Evolutionary conservation across 352 stramenopile species (phyloP).

Genomic region (Phytophthora idaei): DNA sequence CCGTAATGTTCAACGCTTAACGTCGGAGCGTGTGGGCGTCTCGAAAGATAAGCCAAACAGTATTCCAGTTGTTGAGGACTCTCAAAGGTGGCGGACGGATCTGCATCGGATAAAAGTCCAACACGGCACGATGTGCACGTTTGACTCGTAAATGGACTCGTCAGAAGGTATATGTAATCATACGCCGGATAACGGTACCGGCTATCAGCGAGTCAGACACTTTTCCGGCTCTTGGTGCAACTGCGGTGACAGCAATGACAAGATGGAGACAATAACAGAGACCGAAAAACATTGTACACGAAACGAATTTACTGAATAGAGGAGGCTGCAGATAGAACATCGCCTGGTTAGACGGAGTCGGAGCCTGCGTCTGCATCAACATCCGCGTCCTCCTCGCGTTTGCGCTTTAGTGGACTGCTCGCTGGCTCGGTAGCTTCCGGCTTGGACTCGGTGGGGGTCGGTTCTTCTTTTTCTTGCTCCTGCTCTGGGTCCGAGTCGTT

Average conservation of each 20-base stretch:
- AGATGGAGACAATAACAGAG: constrained; percentile 18
- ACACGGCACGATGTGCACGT: neutral
- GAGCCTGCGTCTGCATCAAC: constrained; percentile 25
- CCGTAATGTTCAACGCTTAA: neutral
- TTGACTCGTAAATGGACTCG: neutral
- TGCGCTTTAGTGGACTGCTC: constrained; percentile 32
- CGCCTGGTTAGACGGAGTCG: constrained; percentile 21
- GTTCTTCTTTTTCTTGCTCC: constrained; percentile 5
- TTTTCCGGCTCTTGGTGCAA: constrained; percentile 26
- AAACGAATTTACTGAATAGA: constrained; percentile 23
- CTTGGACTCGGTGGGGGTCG: constrained; percentile 7
- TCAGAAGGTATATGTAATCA: neutral
- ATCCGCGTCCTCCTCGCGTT: constrained; percentile 29
- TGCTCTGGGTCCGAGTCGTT: constrained; percentile 33
- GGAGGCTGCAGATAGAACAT: constrained; percentile 10
- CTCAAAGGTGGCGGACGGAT: neutral
- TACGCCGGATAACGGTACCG: constrained; percentile 6
- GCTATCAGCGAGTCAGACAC: constrained; percentile 17
- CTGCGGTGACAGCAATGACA: constrained; percentile 6
- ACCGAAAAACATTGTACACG: constrained; percentile 9
- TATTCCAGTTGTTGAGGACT: neutral
- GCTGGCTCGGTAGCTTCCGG: constrained; percentile 13
- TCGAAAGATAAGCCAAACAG: constrained; percentile 1
- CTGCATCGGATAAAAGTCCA: neutral
- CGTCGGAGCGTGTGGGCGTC: neutral